Percentiles rank a stretch among this genome's conserved stretches.
Conservation (phyloP, 306 rosid genomes). For the Sindora glabra region DNA sequence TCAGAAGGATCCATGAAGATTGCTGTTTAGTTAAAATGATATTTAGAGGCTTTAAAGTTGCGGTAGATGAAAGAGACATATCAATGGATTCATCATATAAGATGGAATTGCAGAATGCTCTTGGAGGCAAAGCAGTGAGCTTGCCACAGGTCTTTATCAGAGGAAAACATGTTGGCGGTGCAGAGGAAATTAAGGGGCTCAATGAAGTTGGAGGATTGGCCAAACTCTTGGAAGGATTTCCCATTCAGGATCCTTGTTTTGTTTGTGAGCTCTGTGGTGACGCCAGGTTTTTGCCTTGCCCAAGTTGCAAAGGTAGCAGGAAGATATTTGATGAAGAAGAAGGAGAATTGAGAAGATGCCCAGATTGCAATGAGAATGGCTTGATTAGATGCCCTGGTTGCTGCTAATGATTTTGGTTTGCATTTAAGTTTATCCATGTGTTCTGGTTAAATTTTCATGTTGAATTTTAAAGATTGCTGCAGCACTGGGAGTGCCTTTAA, state of each 20-base stretch:
- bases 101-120: slow-evolving; percentile 43
- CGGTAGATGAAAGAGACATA: slow-evolving; percentile 69
- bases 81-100: slow-evolving; percentile 73
- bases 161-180: slow-evolving; percentile 60
- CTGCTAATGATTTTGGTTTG: slow-evolving; percentile 28
- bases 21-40: slow-evolving; percentile 62
- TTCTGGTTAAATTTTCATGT: slow-evolving; percentile 6
- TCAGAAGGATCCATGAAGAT: slow-evolving; percentile 67
- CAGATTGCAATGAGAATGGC: slow-evolving; percentile 74
- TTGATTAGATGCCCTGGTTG: slow-evolving; percentile 67
- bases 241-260: slow-evolving; percentile 31
- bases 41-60: slow-evolving; percentile 49
- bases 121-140: slow-evolving; percentile 32
- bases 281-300: slow-evolving; percentile 70
- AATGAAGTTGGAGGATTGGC: slow-evolving; percentile 64
- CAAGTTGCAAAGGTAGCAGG: slow-evolving; percentile 59
- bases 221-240: slow-evolving; percentile 47
- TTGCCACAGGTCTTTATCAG: slow-evolving; percentile 68
- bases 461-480: slow-evolving; percentile 5
- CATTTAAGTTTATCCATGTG: neutral
- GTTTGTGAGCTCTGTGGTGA: slow-evolving; percentile 66
- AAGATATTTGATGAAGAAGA: slow-evolving; percentile 55
- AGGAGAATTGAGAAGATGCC: slow-evolving; percentile 53
- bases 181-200: slow-evolving; percentile 53
- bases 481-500: slow-evolving; percentile 7